Conservation (phyloP, 2,329 filamentous ascomycete genomes). For the Alternaria arborescens region DNA sequence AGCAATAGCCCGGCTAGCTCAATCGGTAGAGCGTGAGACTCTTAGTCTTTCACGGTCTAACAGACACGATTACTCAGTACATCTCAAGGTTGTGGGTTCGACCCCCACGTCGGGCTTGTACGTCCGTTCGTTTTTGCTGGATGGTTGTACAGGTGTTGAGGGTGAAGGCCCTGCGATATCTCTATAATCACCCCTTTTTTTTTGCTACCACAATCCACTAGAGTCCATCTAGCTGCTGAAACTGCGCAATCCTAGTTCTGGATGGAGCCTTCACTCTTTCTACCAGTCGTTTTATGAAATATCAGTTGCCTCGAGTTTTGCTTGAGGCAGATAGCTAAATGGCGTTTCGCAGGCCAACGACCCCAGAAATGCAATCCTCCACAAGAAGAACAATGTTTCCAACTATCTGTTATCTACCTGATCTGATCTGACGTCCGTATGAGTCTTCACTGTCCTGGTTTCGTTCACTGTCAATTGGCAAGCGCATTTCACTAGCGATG, state of each 20-base stretch:
- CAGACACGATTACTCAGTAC: conserved; percentile 29
- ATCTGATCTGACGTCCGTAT: background rate
- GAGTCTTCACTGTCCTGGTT: background rate
- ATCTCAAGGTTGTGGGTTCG: conserved; percentile 23
- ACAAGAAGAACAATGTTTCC: background rate
- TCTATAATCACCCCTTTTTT: background rate
- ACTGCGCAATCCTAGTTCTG: background rate
- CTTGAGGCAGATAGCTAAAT: background rate
- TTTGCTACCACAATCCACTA: background rate
- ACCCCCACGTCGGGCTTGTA: conserved; percentile 20
- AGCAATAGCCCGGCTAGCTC: conserved; percentile 34
- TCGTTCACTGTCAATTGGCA: background rate
- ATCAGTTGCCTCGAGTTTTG: background rate
- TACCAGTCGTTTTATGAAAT: background rate
- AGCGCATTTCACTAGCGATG: background rate
- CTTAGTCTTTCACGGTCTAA: conserved; percentile 39
- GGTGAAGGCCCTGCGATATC: background rate
- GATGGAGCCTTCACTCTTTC: background rate
- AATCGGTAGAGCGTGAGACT: conserved; percentile 55
- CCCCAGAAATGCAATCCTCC: background rate
- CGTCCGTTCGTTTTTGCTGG: background rate
- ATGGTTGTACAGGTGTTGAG: background rate
- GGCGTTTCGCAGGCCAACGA: background rate
- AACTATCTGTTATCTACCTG: background rate
- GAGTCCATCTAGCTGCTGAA: background rate